Evolutionary conservation across 495 filamentous ascomycete genomes (phyloP), one percentile per base, ranked within the genome.

Genomic region (Hypoxylon perforatum): DNA sequence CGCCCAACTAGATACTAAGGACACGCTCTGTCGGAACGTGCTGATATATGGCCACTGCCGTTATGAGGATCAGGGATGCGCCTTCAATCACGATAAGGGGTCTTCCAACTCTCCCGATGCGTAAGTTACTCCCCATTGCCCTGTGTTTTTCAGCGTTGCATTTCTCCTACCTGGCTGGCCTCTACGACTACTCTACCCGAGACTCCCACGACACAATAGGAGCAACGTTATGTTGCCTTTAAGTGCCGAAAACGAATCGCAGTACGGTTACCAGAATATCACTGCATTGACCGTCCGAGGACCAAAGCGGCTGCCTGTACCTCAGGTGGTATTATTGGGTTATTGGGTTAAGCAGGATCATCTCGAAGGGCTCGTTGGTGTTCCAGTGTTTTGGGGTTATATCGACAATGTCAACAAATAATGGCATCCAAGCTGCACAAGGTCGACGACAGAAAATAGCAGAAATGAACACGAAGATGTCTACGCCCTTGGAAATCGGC

Each of bases 1-100:
- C 41, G 36, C 42, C 41, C 50, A 17, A 48, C 62, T 39, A 82
- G 80, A 82, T 55, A 77, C 90, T 55, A 96, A 94, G 77, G 93
- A 94, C 68, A 97, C 92, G 0, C 82, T 95, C 22, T 98, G 94
- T 79, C 88, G 94, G 65, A 97, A 98, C 76, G 88, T 98, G 11
- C 86, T 92, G 36, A 97, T 98, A 61, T 97, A 97, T 76, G 94
- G 94, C 25, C 89, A 93, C 75, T 98, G 94, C 76, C 90, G 92
- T 50, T 97, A 91, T 77, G 90, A 95, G 78, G 92, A 95, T 71
- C 90, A 93, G 81, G 91, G 92, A 18, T 97, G 94, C 77, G 86
- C 90, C 63, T 97, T 96, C 80, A 94, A 94, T 69, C 94, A 97
- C 75, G 91, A 96, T 60, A 94, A 87, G 73, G 73, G 75, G 44